Base-by-base conservation (phyloP, 768 basidiomycete genomes). In the Phaffia tasmanica region DNA sequence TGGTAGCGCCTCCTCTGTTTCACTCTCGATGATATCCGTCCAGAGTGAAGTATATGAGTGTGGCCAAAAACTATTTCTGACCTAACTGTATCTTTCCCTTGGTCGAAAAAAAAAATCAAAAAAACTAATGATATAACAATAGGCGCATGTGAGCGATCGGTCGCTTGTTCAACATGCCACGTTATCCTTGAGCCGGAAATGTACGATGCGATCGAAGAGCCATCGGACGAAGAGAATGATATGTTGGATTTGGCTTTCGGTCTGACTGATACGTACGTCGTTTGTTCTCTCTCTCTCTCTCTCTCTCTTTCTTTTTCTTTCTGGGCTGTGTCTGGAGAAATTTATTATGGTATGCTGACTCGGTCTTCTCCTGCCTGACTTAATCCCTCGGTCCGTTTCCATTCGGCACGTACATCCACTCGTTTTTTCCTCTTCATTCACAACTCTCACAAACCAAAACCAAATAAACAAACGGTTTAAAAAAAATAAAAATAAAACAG, bases 81-180 rank as follows among this genome's bases (percentile, higher is more conserved):
- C 49, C n/a, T 50, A 50, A 15, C 49, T 50, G 49, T 15, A 50
- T 50, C 15, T 15, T n/a, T 50, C 49, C n/a, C n/a, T n/a, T n/a
- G n/a, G n/a, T n/a, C n/a, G n/a, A n/a, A n/a, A n/a, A n/a, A n/a
- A n/a, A n/a, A n/a, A n/a, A n/a, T n/a, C n/a, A n/a, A n/a, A 51
- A 51, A 16, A 1, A 14, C 49, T 66, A 16, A 16, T 2, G 15
- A 46, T 25, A 15, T 29, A n/a, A 47, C 3, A 32, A 1, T 72
- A 95, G 92, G 93, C 65, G 94, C 94, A 30, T 99, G 95, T 76
- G 94, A 98, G 79, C 88, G 90, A 50, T 94, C 91, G 1, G 83
- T 95, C 57, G 94, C 94, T 19, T 99, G 94, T 74, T 97, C 94
- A 18, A 99, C 94, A 25, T 99, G 94, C 75, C 94, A 99, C 75